Base-by-base conservation (phyloP, 306 rosid genomes). In the Ziziphus jujuba region DNA sequence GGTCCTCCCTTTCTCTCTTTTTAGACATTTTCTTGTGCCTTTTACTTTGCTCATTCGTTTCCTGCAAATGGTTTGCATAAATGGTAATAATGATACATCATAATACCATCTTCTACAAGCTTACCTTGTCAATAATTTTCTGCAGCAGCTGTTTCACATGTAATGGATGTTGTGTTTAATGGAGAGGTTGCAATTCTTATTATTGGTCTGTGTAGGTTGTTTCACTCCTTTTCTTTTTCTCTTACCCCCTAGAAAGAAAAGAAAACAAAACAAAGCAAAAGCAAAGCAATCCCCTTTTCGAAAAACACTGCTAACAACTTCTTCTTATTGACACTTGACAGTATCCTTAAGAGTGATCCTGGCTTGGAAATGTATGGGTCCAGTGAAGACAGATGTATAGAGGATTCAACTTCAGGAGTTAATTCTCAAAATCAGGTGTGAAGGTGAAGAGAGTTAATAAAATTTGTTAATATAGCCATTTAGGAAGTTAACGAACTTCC, bases 291-390 rank as follows among this genome's bases (percentile, higher is more conserved):
- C 17, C 5, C 5, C 22, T 50, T 49, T 49, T 10, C 3, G 15
- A 15, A 25, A 17, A 54, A 15, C 6, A 57, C 10, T 9, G 7
- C 34, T 66, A 34, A 66, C 56, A 45, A 7, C 55, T 23, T 25
- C 19, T 72, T 75, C 3, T 19, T 36, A 43, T 25, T 71, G 73
- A 40, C 45, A 40, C 9, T 38, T 38, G 33, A 61, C 76, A 83
- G 88, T 6, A 80, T 83, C 20, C 45, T 80, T 23, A 70, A 65
- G 52, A 80, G 81, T 65, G 82, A 83, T 70, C 85, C 88, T 70
- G 83, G 85, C 48, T 23, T 74, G 13, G 85, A 73, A 22, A 33
- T 35, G 22, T 15, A 62, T 55, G 66, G 23, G 63, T 19, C 72
- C 53, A 10, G 40, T 62, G 45, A 69, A 11, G 74, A 63, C 53